Evolutionary conservation across 2,329 filamentous ascomycete species (phyloP), one percentile per base, ranked within the genome.

Genomic region (Exophiala lecanii-corni): DNA sequence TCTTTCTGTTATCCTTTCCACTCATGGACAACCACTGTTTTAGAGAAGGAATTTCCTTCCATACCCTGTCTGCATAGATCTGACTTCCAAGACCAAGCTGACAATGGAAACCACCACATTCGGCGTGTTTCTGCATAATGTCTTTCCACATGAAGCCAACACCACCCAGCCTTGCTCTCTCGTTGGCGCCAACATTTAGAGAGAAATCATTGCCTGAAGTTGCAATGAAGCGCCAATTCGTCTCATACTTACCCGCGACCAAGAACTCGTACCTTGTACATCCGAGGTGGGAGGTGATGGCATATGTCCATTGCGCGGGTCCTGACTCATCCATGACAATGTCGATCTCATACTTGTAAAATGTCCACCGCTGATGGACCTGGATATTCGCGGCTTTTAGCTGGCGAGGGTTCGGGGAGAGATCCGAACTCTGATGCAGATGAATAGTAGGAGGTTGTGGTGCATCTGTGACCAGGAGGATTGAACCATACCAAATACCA

Each of bases 91-190:
- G 70, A 10, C 91, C 92, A 5, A 98, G 73, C 60, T 98, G 92
- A 5, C 87, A 83, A 59, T 98, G 92, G 64, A 97, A 98, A 1
- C 92, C 92, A 42, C 89, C 89, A 55, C 89, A 95, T 57, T 98
- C 92, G 19, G 89, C 81, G 58, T 98, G 94, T 73, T 96, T 96
- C 66, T 96, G 89, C 60, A 98, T 75, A 19, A 98, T 89, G 57
- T 98, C 92, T 59, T 96, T 97, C 92, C 92, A 98, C 91, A 98
- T 94, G 60, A 92, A 86, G 1, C 89, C 87, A 1, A 94, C 78
- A 1, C 92, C 92, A 20, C 92, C 92, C 1, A 97, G 76, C 56
- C 84, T 86, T 21, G 82, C 79, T 32, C 91, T 79, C 56, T 98
- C 92, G 49, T 84, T 88, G 41, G 89, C 83, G 50, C 82, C 89